Percentiles rank a stretch among this genome's conserved stretches.
phyloP scores from a whole-genome alignment of 768 basidiomycete species.

The Mycena olivaceomarginata region DNA sequence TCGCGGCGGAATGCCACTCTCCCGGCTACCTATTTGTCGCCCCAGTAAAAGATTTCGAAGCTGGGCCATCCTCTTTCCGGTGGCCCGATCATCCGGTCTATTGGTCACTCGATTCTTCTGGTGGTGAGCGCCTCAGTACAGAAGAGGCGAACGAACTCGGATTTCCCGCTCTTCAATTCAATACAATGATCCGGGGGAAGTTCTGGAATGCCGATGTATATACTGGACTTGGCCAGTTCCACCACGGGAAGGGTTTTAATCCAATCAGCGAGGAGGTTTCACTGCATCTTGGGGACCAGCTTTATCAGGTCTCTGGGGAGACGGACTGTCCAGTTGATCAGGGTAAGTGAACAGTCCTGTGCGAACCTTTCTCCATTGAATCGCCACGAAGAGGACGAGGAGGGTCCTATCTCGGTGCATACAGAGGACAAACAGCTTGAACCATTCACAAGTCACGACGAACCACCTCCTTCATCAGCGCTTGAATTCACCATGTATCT shows the following conservation, averaged over 20 bases:
- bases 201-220: background rate
- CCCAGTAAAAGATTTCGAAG: background rate
- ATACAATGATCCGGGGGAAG: background rate
- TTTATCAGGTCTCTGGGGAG: background rate
- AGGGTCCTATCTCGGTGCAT: background rate
- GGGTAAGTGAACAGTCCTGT: background rate
- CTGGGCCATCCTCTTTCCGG: background rate
- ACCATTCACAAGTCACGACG: background rate
- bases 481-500: background rate
- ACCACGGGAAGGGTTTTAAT: background rate
- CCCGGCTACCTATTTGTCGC: background rate
- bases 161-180: background rate
- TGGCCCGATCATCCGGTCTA: background rate
- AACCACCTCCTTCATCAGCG: background rate
- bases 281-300: background rate
- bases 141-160: background rate
- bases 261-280: background rate
- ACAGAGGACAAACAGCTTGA: background rate
- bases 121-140: background rate
- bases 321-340: background rate
- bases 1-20: background rate
- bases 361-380: background rate
- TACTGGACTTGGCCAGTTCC: background rate
- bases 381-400: background rate
- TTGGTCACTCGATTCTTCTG: background rate